phyloP scores from a whole-genome alignment of 257 asterid species.

The Penstemon newberryi region DNA sequence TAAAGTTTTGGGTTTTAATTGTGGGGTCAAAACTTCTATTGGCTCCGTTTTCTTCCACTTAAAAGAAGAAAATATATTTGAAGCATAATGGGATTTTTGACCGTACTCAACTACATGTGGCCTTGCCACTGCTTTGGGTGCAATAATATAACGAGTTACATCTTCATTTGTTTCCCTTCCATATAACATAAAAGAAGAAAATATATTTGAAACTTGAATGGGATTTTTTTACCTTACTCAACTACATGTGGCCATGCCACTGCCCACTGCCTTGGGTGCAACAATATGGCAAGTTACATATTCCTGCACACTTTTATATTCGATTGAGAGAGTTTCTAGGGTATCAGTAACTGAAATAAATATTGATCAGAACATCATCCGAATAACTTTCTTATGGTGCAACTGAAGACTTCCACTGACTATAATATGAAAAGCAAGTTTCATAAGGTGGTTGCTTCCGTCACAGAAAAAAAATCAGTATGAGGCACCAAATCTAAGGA shows the following conservation, averaged over 20 bases:
- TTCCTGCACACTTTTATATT: conserved; percentile 10
- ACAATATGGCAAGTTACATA: conserved; percentile 6
- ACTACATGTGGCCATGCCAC: conserved; percentile 2
- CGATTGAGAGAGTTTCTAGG: neutral
- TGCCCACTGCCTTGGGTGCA: neutral
- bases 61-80: conserved; percentile 16
- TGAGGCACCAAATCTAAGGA: too few relatives aligned
- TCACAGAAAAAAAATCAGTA: too few relatives aligned
- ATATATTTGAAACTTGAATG: conserved; percentile 19
- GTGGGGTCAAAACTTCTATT: conserved; percentile 19
- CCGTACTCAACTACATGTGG: conserved; percentile 14
- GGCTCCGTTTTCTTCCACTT: neutral
- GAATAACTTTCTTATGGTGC: too few relatives aligned
- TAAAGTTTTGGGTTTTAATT: conserved; percentile 18
- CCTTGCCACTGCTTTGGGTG: neutral
- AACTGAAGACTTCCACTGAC: too few relatives aligned
- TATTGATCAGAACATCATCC: neutral
- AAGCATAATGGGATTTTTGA: conserved; percentile 18
- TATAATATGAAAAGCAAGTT: too few relatives aligned
- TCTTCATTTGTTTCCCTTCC: conserved; percentile 13
- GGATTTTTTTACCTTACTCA: conserved; percentile 23
- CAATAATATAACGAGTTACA: conserved; percentile 8
- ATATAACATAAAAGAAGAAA: conserved; percentile 14
- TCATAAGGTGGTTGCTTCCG: too few relatives aligned
- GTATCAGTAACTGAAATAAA: conserved; percentile 6